phyloP scores from a whole-genome alignment of 208 protist species.

The Lotmaria passim region DNA sequence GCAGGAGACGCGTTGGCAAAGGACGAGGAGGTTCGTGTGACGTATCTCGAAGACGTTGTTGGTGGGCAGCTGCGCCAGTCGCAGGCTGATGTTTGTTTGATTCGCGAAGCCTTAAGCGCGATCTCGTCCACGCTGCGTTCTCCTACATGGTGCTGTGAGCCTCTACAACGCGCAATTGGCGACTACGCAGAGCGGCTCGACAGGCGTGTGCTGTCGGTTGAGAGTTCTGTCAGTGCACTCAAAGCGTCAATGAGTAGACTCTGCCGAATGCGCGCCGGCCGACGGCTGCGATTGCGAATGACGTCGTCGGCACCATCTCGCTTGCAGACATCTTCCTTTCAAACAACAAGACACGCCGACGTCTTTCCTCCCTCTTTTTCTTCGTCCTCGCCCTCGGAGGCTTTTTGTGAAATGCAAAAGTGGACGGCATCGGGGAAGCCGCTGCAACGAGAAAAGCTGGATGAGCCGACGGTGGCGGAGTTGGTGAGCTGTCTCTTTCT shows the following conservation, averaged over 20 bases:
- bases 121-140: not conserved
- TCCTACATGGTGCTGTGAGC: not conserved
- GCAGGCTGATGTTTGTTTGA: not conserved
- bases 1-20: not conserved
- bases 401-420: too few species aligned
- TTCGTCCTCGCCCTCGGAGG: too few species aligned
- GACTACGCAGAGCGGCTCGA: conserved; percentile 2
- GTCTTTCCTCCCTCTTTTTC: too few species aligned
- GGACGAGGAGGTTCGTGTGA: not conserved
- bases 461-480: too few species aligned
- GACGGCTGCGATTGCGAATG: not conserved
- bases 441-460: too few species aligned
- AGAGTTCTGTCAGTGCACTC: not conserved
- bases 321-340: too few species aligned
- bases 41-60: not conserved
- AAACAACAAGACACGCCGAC: too few species aligned
- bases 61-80: not conserved
- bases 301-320: too few species aligned
- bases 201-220: not conserved
- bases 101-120: not conserved
- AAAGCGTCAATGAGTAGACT: not conserved
- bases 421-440: too few species aligned
- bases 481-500: too few species aligned
- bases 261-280: not conserved
- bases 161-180: not conserved